Conservation (phyloP, 2,329 filamentous ascomycete genomes). For the Sarocladium strictum region DNA sequence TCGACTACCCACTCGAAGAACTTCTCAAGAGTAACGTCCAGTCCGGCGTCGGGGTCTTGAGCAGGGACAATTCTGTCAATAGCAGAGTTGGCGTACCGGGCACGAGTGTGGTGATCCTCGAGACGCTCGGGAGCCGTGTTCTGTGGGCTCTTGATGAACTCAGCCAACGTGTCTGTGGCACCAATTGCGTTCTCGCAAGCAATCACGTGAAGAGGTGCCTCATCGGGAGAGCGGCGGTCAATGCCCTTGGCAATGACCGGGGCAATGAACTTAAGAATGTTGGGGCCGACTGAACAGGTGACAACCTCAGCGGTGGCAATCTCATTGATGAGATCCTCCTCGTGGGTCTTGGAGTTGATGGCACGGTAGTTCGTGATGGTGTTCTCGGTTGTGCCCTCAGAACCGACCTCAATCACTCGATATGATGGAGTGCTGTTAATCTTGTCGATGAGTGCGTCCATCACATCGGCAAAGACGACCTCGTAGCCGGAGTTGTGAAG, state of each 20-base stretch:
- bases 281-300: conserved; percentile 94
- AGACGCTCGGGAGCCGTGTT: conserved; percentile 66
- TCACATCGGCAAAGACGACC: conserved; percentile 93
- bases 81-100: conserved; percentile 92
- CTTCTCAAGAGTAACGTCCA: conserved; percentile 94
- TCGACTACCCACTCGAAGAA: conserved; percentile 99
- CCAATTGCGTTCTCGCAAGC: conserved; percentile 98
- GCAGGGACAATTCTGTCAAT: conserved; percentile 97
- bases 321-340: conserved; percentile 74
- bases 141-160: conserved; percentile 68
- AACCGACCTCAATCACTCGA: conserved; percentile 87
- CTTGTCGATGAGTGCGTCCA: conserved; percentile 72
- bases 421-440: conserved; percentile 74
- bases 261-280: conserved; percentile 93
- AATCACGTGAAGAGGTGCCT: conserved; percentile 77
- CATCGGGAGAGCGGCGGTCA: conserved; percentile 59
- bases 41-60: conserved; percentile 70
- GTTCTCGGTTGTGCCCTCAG: conserved; percentile 73
- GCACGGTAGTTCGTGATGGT: conserved; percentile 93
- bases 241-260: conserved; percentile 94
- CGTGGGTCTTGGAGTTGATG: conserved; percentile 87
- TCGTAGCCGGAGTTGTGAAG: conserved; percentile 93
- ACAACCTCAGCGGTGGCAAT: conserved; percentile 85
- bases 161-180: conserved; percentile 81
- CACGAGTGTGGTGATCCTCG: conserved; percentile 63